A percentile compares a stretch with the other conserved stretches of the same genome.
Evolutionary conservation across 139 green algal genomes (phyloP).

Genomic region (Ettlia oleoabundans): DNA sequence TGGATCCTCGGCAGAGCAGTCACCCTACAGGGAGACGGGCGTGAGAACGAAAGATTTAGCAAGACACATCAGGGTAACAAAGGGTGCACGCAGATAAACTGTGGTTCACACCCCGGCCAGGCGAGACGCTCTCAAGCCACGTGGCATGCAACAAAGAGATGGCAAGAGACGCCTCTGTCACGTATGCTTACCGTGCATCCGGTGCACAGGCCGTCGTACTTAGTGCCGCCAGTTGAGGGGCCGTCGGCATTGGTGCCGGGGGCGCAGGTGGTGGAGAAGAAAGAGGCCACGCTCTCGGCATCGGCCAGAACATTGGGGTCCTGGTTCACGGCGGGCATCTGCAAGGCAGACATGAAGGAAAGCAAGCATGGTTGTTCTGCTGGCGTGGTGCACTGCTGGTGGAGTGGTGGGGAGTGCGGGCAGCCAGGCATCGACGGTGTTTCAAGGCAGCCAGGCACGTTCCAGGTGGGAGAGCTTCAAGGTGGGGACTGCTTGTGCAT

Average conservation of each 20-base stretch:
- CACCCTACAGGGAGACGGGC: constrained; percentile 16
- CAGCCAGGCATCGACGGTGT: too few relatives aligned
- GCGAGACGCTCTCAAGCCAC: too few relatives aligned
- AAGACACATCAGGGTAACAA: too few relatives aligned
- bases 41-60: too few relatives aligned
- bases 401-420: too few relatives aligned
- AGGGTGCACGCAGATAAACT: too few relatives aligned
- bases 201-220: constrained; percentile 37
- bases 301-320: constrained; percentile 25
- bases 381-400: too few relatives aligned
- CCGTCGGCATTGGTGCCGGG: constrained; percentile 12
- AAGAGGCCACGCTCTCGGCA: constrained; percentile 37
- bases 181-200: constrained; percentile 33
- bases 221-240: neutral
- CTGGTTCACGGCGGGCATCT: neutral
- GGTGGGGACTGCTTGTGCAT: too few relatives aligned
- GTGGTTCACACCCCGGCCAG: too few relatives aligned
- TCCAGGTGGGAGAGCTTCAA: too few relatives aligned
- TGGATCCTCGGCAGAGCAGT: constrained; percentile 33
- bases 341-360: neutral
- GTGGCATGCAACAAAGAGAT: neutral
- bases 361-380: too few relatives aligned
- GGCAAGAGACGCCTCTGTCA: neutral
- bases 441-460: too few relatives aligned
- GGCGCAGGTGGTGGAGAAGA: constrained; percentile 46